Base-by-base conservation (phyloP, 202 grass and related monocot species). In the Zizania palustris region DNA sequence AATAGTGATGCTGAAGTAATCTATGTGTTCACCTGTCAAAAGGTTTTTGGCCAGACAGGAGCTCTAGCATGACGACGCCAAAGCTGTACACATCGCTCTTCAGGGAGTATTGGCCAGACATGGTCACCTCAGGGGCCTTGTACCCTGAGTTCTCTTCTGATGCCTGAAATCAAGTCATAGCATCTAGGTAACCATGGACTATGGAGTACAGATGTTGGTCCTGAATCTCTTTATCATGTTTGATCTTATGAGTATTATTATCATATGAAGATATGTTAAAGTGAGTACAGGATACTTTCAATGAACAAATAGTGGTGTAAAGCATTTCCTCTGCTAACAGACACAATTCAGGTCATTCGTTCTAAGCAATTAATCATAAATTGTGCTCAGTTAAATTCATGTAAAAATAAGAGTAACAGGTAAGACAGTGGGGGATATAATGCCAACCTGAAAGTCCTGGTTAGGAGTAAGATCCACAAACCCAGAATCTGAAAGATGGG, bases 11-110 rank as follows among this genome's bases (percentile, higher is more conserved):
- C 5, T 0, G 37, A 5, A 2, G 15, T 48, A 3, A 54, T 56
- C 16, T 20, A 1, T 68, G 44, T 13, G 22, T 5, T 74, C 57
- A 94, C 95, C 89, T 90, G 74, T 98, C 95, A 28, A 92, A 92
- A 5, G 95, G 89, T 76, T 92, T 88, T n/a, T 85, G 74, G 11
- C 95, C 89, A 20, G 95, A 90, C 36, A 98, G 81, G 66, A 98
- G 91, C 63, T 94, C 95, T 50, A 97, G 85, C 95, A 97, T 97
- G 55, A 97, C 87, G 11, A 97, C 87, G 72, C 91, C 95, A 12
- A 97, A 97, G 77, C 89, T 90, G 70, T 93, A 97, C 41, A 97
- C 83, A 20, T 94, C 95, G 51, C 95, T 97, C 87, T 92, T 97
- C 66, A 94, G 71, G 14, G 79, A 90, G 67, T 90, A 83, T 55